Conservation (phyloP, 2,329 filamentous ascomycete genomes). For the Plenodomus lindquistii region DNA sequence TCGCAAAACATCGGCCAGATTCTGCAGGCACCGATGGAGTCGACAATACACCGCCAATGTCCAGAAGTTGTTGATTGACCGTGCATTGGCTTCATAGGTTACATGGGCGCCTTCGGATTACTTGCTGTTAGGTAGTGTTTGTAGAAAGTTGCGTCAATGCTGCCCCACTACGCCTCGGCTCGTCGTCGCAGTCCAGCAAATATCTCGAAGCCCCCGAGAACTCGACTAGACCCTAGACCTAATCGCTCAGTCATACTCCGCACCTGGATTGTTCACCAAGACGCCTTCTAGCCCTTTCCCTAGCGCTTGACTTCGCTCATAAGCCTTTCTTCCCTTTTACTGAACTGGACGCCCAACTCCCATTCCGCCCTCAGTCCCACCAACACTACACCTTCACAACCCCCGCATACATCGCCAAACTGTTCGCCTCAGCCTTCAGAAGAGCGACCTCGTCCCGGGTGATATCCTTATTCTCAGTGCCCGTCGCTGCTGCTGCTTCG, state of each 20-base stretch:
- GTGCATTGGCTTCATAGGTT: background rate
- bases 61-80: background rate
- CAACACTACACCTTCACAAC: conserved; percentile 24
- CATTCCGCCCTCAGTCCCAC: conserved; percentile 18
- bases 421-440: conserved; percentile 86
- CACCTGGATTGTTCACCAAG: background rate
- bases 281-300: conserved; percentile 22
- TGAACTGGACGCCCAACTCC: conserved; percentile 7
- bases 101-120: background rate
- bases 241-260: conserved; percentile 14
- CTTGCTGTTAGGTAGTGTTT: background rate
- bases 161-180: background rate
- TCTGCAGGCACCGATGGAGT: conserved; percentile 3
- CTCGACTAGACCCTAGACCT: conserved; percentile 22
- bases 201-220: conserved; percentile 21
- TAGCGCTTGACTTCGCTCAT: conserved; percentile 7
- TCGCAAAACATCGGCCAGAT: conserved; percentile 11
- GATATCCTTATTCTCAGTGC: conserved; percentile 72
- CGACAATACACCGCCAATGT: background rate
- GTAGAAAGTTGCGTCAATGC: background rate
- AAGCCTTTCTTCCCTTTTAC: conserved; percentile 14
- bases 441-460: conserved; percentile 65
- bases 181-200: conserved; percentile 17
- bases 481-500: conserved; percentile 72
- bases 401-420: conserved; percentile 66